These are phyloP conservation scores for Cystofilobasidium capitatum DNA, from an alignment of 768 basidiomycete genomes.

Conservation along the genomic window DNA sequence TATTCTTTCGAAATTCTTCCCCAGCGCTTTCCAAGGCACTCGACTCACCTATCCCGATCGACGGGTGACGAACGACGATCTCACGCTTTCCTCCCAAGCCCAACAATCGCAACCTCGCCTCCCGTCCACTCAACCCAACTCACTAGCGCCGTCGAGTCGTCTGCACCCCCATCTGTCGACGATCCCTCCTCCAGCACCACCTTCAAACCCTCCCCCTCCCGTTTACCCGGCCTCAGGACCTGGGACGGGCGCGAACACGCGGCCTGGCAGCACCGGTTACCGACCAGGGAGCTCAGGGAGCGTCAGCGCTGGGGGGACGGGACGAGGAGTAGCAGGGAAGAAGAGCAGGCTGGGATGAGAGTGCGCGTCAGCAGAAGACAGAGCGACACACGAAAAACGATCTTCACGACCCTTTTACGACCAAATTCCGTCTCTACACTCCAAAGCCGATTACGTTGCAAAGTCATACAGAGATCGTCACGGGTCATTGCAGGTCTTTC, in stretches of 20 bases:
- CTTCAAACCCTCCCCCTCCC: background rate
- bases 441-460: too few species aligned
- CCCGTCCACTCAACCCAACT: background rate
- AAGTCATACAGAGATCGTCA: background rate
- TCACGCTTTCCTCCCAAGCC: constrained; percentile 4
- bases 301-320: background rate
- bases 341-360: background rate
- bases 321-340: background rate
- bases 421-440: too few species aligned
- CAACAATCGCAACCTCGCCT: background rate
- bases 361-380: background rate
- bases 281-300: background rate
- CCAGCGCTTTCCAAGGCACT: constrained; percentile 11
- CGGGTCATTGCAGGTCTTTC: background rate
- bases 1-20: constrained; percentile 58
- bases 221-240: background rate
- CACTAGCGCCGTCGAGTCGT: background rate
- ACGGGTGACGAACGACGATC: constrained; percentile 86
- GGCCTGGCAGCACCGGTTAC: constrained; percentile 1
- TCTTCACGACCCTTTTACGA: background rate
- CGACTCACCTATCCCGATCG: constrained; percentile 63
- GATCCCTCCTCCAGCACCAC: constrained; percentile 9
- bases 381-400: too few species aligned
- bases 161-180: background rate
- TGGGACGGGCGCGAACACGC: background rate